phyloP scores from a whole-genome alignment of 371 early-diverging fungal species.

The Apophysomyces trapeziformis region DNA sequence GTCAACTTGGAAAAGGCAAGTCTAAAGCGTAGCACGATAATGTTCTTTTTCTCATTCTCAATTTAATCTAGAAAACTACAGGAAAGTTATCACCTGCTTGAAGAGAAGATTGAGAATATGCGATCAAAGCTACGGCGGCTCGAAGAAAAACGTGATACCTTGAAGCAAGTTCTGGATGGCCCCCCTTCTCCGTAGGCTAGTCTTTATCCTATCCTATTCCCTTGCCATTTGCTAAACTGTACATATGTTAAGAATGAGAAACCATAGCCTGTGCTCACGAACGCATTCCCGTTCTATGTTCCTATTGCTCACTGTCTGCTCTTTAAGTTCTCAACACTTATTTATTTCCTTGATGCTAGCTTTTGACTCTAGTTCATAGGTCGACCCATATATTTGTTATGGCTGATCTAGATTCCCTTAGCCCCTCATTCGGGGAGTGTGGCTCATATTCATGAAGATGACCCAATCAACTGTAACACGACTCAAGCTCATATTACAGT shows the following conservation, averaged over 20 bases:
- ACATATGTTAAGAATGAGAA: not conserved
- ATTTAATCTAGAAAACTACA: not conserved
- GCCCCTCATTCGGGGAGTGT: too few species aligned
- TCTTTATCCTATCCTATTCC: not conserved
- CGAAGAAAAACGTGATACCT: conserved; percentile 2
- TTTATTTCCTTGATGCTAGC: not conserved
- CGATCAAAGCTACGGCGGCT: not conserved
- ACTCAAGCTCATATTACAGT: too few species aligned
- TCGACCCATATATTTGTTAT: not conserved
- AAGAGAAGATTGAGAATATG: not conserved
- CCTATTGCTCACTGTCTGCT: not conserved
- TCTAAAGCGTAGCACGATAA: not conserved
- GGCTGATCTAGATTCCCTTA: too few species aligned
- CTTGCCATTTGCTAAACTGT: not conserved
- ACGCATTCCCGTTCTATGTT: not conserved
- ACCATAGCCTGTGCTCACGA: not conserved
- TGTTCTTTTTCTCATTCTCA: not conserved
- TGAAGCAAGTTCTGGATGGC: not conserved
- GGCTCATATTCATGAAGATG: too few species aligned
- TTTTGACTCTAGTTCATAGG: not conserved
- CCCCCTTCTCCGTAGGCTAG: not conserved
- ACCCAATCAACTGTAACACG: too few species aligned
- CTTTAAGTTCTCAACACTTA: not conserved
- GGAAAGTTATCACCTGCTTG: not conserved
- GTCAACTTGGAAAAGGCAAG: not conserved